A percentile compares a stretch with the other conserved stretches of the same genome.
These are phyloP conservation scores for Paecilomyces niveus DNA, from an alignment of 2,329 filamentous ascomycete species.

Conservation along the genomic window DNA sequence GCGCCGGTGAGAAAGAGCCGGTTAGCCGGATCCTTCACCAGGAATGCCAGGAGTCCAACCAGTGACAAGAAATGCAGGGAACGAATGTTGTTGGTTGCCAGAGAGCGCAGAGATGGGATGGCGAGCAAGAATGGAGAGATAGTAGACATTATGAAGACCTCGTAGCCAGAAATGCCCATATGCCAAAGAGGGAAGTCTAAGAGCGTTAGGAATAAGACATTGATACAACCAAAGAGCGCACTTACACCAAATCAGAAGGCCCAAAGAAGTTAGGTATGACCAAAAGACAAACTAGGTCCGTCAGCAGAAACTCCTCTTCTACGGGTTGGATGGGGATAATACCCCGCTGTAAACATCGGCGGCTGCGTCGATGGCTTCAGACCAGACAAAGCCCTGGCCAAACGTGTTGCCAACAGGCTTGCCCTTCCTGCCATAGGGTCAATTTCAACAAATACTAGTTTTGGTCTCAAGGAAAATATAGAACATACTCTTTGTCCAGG, in stretches of 20 bases:
- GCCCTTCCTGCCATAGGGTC: slow-evolving; percentile 56
- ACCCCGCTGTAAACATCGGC: slow-evolving; percentile 91
- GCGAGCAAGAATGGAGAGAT: slow-evolving; percentile 73
- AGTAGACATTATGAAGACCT: slow-evolving; percentile 78
- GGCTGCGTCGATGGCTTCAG: slow-evolving; percentile 67
- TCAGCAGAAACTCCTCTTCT: slow-evolving; percentile 17
- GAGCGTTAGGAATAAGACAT: slow-evolving; percentile 11
- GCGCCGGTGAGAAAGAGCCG: slow-evolving; percentile 78
- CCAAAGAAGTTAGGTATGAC: slow-evolving; percentile 86
- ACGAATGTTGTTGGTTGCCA: slow-evolving; percentile 63
- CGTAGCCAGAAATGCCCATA: slow-evolving; percentile 97
- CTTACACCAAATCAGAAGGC: slow-evolving; percentile 88
- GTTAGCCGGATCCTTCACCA: slow-evolving; percentile 62
- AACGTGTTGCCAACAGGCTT: slow-evolving; percentile 66
- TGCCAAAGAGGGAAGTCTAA: slow-evolving; percentile 93
- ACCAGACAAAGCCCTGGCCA: slow-evolving; percentile 63
- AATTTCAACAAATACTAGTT: slow-evolving; percentile 8
- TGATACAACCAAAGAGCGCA: slow-evolving; percentile 12
- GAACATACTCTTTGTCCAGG: slow-evolving; percentile 67
- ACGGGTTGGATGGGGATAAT: slow-evolving; percentile 26
- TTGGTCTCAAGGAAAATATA: slow-evolving; percentile 18
- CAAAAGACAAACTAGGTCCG: slow-evolving; percentile 75
- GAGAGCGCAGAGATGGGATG: slow-evolving; percentile 59
- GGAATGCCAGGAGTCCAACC: slow-evolving; percentile 70
- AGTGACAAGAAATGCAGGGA: slow-evolving; percentile 70